Evolutionary conservation across 1,284 basidiomycete genomes (phyloP), one percentile per base, ranked within the genome.

Genomic region (Sporisorium exsertum): DNA sequence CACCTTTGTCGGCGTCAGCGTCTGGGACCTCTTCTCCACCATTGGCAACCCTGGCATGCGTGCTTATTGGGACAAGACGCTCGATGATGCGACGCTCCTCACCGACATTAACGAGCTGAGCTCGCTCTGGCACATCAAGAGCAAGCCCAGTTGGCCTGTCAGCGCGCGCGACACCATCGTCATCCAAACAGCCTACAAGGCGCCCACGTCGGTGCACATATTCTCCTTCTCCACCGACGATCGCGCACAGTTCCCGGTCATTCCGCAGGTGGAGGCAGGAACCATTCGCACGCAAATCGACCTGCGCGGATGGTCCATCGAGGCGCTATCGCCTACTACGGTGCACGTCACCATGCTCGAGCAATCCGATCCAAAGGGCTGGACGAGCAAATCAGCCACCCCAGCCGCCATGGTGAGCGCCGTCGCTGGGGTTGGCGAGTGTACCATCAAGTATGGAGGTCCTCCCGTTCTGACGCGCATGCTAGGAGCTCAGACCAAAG

Each of bases 201-300:
- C 95, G 0, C 94, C 95, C 0, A 61, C 78, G 8, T 94, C 95
- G 0, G 93, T 97, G 12, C 97, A 99, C 83, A 91, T 97, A 35
- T 98, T 99, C 85, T 92, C 93, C 1, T 98, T 98, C 86, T 97
- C 96, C 2, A 93, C 92, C 0, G 94, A 97, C 81, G 94, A 97
- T 81, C 90, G 90, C 59, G 91, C 92, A 58, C 88, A 96, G 16
- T 97, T 97, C 86, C 92, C 94, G 0, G 89, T 89, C 52, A 93
- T 93, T 13, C 88, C 91, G 0, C 87, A 87, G 0, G 91, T 92
- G 37, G 86, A 87, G 37, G 89, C 91, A 0, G 92, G 90, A 68
- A 89, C 92, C 62, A 97, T 98, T 72, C 92, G 96, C 18, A 94
- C 94, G 0, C 95, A 98, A 84, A 92, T 97, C 32, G 95, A 97